These are phyloP conservation scores for Hypoxylon cercidicola DNA, from an alignment of 495 filamentous ascomycete species.

Conservation along the genomic window DNA sequence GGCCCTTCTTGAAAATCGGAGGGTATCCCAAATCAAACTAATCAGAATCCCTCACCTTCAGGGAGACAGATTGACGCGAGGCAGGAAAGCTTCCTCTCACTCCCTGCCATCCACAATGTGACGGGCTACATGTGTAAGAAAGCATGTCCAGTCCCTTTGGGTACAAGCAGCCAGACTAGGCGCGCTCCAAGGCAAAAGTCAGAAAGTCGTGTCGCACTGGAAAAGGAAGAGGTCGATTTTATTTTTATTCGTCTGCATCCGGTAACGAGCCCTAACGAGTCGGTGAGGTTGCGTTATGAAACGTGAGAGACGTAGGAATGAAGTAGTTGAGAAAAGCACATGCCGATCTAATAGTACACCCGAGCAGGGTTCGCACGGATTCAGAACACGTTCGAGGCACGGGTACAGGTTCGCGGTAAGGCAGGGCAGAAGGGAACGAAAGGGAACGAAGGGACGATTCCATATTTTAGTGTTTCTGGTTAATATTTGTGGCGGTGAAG, in stretches of 20 bases:
- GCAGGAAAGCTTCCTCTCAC: background rate
- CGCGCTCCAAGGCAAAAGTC: slow-evolving; percentile 4
- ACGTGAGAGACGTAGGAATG: slow-evolving; percentile 27
- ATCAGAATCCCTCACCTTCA: background rate
- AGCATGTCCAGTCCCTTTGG: slow-evolving; percentile 21
- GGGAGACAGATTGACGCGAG: background rate
- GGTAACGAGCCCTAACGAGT: slow-evolving; percentile 13
- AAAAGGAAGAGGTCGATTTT: slow-evolving; percentile 19
- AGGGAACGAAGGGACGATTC: slow-evolving; percentile 9
- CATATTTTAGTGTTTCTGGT: slow-evolving; percentile 17
- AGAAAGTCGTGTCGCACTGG: slow-evolving; percentile 17
- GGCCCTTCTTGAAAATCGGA: slow-evolving; percentile 9
- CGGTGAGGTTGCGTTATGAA: slow-evolving; percentile 9
- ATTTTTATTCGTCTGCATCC: slow-evolving; percentile 24
- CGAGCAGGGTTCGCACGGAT: slow-evolving; percentile 1
- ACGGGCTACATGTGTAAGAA: slow-evolving; percentile 13
- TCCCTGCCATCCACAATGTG: background rate
- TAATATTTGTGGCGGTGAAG: slow-evolving; percentile 29
- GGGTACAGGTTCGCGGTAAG: too few species aligned
- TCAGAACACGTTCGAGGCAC: too few species aligned
- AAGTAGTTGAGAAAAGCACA: slow-evolving; percentile 16
- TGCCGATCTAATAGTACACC: slow-evolving; percentile 7
- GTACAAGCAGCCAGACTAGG: background rate
- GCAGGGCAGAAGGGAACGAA: background rate
- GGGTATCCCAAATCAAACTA: background rate